These are phyloP conservation scores for Aspergillus avenaceus DNA, from an alignment of 495 filamentous ascomycete genomes.

Conservation along the genomic window DNA sequence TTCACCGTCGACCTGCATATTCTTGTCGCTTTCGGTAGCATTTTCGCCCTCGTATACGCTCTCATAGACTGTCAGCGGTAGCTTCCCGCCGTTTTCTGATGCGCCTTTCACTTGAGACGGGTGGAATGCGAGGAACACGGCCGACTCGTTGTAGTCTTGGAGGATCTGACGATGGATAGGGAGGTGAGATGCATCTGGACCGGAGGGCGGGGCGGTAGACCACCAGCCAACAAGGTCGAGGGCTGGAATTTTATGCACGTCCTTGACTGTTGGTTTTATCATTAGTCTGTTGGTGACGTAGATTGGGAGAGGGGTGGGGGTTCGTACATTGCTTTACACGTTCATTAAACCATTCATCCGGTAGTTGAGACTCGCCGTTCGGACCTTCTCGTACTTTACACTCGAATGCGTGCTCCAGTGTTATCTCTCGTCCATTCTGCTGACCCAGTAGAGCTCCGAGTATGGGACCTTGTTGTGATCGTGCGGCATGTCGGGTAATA, in stretches of 20 bases:
- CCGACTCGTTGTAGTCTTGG: slow-evolving; percentile 72
- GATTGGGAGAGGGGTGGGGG: background rate
- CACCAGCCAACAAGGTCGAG: slow-evolving; percentile 96
- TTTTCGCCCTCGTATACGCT: slow-evolving; percentile 68
- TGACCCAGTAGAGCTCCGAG: slow-evolving; percentile 85
- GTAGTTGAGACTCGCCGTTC: slow-evolving; percentile 50
- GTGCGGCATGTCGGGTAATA: slow-evolving; percentile 83
- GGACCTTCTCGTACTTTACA: slow-evolving; percentile 50
- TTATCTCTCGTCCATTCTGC: slow-evolving; percentile 85
- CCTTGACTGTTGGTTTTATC: slow-evolving; percentile 57
- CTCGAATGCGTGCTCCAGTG: slow-evolving; percentile 89
- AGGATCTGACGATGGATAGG: slow-evolving; percentile 75
- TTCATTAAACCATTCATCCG: slow-evolving; percentile 70
- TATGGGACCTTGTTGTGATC: slow-evolving; percentile 68
- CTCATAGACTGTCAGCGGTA: slow-evolving; percentile 89
- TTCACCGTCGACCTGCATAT: slow-evolving; percentile 71
- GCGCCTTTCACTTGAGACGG: slow-evolving; percentile 48
- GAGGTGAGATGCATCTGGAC: slow-evolving; percentile 62
- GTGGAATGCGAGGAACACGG: slow-evolving; percentile 86
- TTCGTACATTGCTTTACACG: slow-evolving; percentile 77
- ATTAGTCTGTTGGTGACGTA: background rate
- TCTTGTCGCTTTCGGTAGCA: slow-evolving; percentile 53
- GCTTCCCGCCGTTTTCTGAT: slow-evolving; percentile 60
- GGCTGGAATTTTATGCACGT: slow-evolving; percentile 76
- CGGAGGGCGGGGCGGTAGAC: slow-evolving; percentile 69